Percentiles rank a stretch among this genome's conserved stretches.
Evolutionary conservation across 352 stramenopile species (phyloP).

Genomic region (Phytophthora cactorum): DNA sequence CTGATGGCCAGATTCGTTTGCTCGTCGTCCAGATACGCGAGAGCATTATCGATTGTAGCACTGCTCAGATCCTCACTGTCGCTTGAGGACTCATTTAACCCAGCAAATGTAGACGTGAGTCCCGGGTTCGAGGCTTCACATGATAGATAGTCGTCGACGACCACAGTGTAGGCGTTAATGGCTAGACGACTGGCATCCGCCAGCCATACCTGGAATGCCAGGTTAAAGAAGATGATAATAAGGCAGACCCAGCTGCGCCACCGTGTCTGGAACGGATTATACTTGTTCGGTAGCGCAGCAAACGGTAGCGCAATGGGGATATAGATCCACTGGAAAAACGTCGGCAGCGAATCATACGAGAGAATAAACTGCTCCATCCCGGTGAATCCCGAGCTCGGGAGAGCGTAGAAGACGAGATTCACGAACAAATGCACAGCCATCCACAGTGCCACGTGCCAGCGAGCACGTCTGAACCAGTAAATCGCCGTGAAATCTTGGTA

Average conservation of each 20-base stretch:
- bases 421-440: constrained; percentile 78
- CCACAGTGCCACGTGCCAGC: constrained; percentile 75
- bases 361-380: constrained; percentile 79
- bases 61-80: constrained; percentile 16
- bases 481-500: constrained; percentile 89
- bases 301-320: constrained; percentile 77
- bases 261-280: constrained; percentile 76
- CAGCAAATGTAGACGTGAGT: constrained; percentile 30
- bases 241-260: constrained; percentile 80
- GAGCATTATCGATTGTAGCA: constrained; percentile 31
- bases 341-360: constrained; percentile 43
- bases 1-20: constrained; percentile 43
- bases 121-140: constrained; percentile 42
- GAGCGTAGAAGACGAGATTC: constrained; percentile 65
- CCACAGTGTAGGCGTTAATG: constrained; percentile 43
- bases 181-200: constrained; percentile 63
- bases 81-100: constrained; percentile 37
- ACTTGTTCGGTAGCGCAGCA: constrained; percentile 61
- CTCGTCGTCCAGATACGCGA: constrained; percentile 40
- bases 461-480: constrained; percentile 82
- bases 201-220: constrained; percentile 81
- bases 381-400: constrained; percentile 64
- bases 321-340: constrained; percentile 78
- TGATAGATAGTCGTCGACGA: constrained; percentile 45
- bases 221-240: constrained; percentile 81